These are phyloP conservation scores for Neurospora crassa DNA, from an alignment of 2,329 filamentous ascomycete species.

Conservation along the genomic window DNA sequence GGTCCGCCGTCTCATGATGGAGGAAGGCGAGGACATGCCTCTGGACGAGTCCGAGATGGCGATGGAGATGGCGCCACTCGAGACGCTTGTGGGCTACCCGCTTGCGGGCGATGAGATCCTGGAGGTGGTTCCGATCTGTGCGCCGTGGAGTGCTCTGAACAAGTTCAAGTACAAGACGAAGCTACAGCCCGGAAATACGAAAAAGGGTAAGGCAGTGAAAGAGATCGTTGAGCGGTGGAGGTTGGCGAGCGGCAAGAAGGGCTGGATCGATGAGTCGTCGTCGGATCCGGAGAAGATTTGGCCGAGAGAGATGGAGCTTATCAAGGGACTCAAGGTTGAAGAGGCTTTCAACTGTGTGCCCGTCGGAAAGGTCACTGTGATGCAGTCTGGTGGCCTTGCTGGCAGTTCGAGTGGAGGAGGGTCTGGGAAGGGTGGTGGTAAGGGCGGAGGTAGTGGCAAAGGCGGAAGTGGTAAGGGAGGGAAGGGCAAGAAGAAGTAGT, in stretches of 20 bases:
- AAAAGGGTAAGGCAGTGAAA: slow-evolving; percentile 90
- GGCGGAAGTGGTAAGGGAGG: slow-evolving; percentile 25
- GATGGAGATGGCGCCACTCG: slow-evolving; percentile 46
- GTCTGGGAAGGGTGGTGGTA: slow-evolving; percentile 26
- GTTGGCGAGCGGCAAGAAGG: slow-evolving; percentile 48
- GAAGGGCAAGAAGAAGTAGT: slow-evolving; percentile 33
- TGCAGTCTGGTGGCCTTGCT: slow-evolving; percentile 53
- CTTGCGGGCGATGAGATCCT: slow-evolving; percentile 75
- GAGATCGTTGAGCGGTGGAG: slow-evolving; percentile 83
- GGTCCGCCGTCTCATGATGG: slow-evolving; percentile 48
- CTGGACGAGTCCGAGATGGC: slow-evolving; percentile 48
- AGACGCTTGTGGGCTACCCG: slow-evolving; percentile 68
- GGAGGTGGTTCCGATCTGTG: slow-evolving; percentile 54
- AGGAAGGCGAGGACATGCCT: slow-evolving; percentile 44
- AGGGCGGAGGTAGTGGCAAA: slow-evolving; percentile 23
- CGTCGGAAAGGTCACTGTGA: slow-evolving; percentile 69
- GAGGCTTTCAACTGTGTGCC: slow-evolving; percentile 76
- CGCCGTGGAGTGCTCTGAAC: slow-evolving; percentile 52
- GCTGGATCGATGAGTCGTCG: slow-evolving; percentile 49
- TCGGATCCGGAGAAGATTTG: slow-evolving; percentile 67
- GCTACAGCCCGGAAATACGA: slow-evolving; percentile 77
- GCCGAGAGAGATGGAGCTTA: slow-evolving; percentile 75
- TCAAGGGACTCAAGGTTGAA: slow-evolving; percentile 70
- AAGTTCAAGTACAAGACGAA: slow-evolving; percentile 91
- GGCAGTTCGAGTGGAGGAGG: slow-evolving; percentile 32